A percentile compares a stretch with the other conserved stretches of the same genome.
Conservation (phyloP, 2,329 filamentous ascomycete species). For the Nothophoma quercina region DNA sequence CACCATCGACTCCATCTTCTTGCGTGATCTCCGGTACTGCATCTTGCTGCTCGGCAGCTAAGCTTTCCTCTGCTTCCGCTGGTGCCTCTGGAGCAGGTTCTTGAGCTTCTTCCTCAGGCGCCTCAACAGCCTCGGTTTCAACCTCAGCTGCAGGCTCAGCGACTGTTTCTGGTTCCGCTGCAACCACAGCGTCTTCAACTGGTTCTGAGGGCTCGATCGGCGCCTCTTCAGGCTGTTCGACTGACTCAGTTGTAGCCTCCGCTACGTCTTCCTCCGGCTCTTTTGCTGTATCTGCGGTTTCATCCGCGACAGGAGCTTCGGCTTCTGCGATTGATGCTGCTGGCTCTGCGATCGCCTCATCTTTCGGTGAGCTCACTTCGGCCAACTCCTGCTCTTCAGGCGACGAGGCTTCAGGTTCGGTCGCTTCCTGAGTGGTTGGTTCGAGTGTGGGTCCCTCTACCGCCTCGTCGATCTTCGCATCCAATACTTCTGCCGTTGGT, state of each 20-base stretch:
- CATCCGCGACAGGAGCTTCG: background rate
- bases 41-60: background rate
- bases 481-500: constrained; percentile 27
- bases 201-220: background rate
- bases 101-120: background rate
- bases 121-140: constrained; percentile 6
- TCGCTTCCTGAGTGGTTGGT: constrained; percentile 18
- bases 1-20: background rate
- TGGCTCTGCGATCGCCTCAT: constrained; percentile 14
- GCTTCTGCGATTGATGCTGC: background rate
- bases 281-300: background rate
- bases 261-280: constrained; percentile 1
- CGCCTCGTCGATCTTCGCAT: constrained; percentile 27
- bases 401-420: constrained; percentile 10
- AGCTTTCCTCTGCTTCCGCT: constrained; percentile 6
- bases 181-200: background rate
- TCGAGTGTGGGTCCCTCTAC: constrained; percentile 30
- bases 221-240: constrained; percentile 3
- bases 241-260: constrained; percentile 1
- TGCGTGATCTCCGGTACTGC: background rate
- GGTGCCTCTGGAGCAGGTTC: background rate
- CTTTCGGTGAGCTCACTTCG: constrained; percentile 9
- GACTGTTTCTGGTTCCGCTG: background rate
- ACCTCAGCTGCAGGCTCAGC: constrained; percentile 4
- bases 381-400: constrained; percentile 14